Conservation (phyloP, 768 basidiomycete species). For the Kondoa subrosea region DNA sequence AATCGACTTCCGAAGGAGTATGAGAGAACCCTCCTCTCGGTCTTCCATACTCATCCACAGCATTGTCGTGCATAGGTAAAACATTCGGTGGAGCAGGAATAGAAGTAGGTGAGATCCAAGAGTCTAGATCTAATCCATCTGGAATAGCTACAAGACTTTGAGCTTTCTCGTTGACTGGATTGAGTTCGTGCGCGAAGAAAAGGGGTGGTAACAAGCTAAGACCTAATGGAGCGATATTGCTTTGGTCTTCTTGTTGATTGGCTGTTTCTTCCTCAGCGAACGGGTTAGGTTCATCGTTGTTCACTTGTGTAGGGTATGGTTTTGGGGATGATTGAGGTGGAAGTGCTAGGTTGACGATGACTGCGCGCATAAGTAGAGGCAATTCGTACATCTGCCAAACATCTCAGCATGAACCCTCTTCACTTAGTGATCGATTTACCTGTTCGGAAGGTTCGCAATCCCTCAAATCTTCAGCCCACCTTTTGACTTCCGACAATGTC, state of each 20-base stretch:
- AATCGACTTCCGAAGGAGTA: conserved; percentile 19
- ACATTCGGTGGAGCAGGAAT: conserved; percentile 15
- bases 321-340: not conserved
- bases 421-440: not conserved
- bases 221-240: conserved; percentile 57
- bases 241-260: not conserved
- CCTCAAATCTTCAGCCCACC: not conserved
- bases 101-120: conserved; percentile 56
- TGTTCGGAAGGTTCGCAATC: not conserved
- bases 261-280: conserved; percentile 15
- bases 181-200: conserved; percentile 59
- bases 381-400: not conserved
- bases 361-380: not conserved
- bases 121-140: conserved; percentile 67
- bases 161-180: conserved; percentile 61
- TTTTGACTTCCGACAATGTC: not conserved
- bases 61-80: conserved; percentile 24
- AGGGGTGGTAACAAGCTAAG: conserved; percentile 69
- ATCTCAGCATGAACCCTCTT: not conserved
- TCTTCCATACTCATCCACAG: conserved; percentile 31
- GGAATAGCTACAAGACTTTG: conserved; percentile 69
- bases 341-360: not conserved
- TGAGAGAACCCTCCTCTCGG: conserved; percentile 29
- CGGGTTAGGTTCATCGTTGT: conserved; percentile 12
- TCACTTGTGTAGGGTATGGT: not conserved